Percentiles rank a stretch among this genome's conserved stretches.
These are phyloP conservation scores for Sugiyamaella castrensis DNA, from an alignment of 1,139 yeast species.

Conservation along the genomic window DNA sequence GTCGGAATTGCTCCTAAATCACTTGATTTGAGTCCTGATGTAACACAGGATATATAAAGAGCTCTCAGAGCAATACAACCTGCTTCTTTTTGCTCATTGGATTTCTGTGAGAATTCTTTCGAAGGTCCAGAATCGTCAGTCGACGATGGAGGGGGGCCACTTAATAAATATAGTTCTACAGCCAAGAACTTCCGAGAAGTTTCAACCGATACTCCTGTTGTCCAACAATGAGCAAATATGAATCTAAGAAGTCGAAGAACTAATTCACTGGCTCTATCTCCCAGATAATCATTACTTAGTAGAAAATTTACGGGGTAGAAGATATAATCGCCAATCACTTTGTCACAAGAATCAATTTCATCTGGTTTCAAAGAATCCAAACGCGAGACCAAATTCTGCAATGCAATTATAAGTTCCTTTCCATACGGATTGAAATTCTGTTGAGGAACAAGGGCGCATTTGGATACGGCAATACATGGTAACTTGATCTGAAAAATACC, in stretches of 20 bases:
- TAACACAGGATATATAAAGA: conserved; percentile 39
- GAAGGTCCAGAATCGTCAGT: conserved; percentile 22
- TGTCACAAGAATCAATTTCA: conserved; percentile 13
- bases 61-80: conserved; percentile 41
- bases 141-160: conserved; percentile 39
- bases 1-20: conserved; percentile 39
- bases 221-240: conserved; percentile 50
- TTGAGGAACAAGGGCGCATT: conserved; percentile 42
- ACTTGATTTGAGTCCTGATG: conserved; percentile 8
- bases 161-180: conserved; percentile 47
- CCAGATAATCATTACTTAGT: conserved; percentile 42
- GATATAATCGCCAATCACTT: conserved; percentile 55
- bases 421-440: conserved; percentile 37
- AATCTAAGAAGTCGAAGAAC: conserved; percentile 43
- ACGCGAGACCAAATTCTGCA: conserved; percentile 24
- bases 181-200: conserved; percentile 52
- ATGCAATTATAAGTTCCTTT: conserved; percentile 32
- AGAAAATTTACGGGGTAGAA: conserved; percentile 58
- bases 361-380: conserved; percentile 21
- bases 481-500: conserved; percentile 15
- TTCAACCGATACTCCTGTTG: conserved; percentile 39
- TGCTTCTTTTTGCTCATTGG: conserved; percentile 42
- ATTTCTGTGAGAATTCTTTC: conserved; percentile 31
- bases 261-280: conserved; percentile 45
- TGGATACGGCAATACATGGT: conserved; percentile 44